phyloP scores from a whole-genome alignment of 495 filamentous ascomycete genomes.

The Aspergillus coremiiformis region DNA sequence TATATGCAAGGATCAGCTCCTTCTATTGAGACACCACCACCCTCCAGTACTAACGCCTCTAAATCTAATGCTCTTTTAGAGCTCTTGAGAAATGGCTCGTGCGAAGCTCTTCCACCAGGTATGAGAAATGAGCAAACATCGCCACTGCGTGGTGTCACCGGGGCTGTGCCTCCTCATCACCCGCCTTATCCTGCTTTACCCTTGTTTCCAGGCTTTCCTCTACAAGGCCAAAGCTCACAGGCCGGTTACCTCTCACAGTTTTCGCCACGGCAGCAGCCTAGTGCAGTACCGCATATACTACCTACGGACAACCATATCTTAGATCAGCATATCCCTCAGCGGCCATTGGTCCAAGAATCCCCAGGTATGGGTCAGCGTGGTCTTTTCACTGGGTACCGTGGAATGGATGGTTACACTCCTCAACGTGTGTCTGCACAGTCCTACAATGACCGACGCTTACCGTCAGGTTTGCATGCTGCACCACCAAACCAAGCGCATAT shows the following conservation, averaged over 20 bases:
- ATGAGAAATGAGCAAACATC: constrained; percentile 34
- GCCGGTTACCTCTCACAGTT: constrained; percentile 18
- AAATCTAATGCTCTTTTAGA: constrained; percentile 52
- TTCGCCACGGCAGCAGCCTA: constrained; percentile 18
- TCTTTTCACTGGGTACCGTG: constrained; percentile 10
- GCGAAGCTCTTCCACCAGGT: constrained; percentile 25
- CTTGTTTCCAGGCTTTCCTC: constrained; percentile 33
- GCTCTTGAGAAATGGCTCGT: constrained; percentile 46
- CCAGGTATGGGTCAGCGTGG: constrained; percentile 9
- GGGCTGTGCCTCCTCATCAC: constrained; percentile 30
- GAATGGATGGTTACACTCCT: constrained; percentile 7
- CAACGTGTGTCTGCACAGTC: constrained; percentile 8
- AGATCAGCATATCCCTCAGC: neutral
- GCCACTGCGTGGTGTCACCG: constrained; percentile 28
- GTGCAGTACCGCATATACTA: constrained; percentile 7
- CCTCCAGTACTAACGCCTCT: constrained; percentile 19
- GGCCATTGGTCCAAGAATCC: constrained; percentile 7
- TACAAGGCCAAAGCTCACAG: constrained; percentile 20
- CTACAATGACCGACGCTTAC: constrained; percentile 9
- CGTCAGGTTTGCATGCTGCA: constrained; percentile 5
- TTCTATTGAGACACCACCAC: constrained; percentile 4
- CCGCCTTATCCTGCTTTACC: constrained; percentile 37
- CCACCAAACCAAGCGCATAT: constrained; percentile 19
- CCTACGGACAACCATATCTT: neutral
- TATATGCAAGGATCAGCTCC: constrained; percentile 10